Base-by-base conservation (phyloP, 768 basidiomycete genomes). In the Panus rudis region DNA sequence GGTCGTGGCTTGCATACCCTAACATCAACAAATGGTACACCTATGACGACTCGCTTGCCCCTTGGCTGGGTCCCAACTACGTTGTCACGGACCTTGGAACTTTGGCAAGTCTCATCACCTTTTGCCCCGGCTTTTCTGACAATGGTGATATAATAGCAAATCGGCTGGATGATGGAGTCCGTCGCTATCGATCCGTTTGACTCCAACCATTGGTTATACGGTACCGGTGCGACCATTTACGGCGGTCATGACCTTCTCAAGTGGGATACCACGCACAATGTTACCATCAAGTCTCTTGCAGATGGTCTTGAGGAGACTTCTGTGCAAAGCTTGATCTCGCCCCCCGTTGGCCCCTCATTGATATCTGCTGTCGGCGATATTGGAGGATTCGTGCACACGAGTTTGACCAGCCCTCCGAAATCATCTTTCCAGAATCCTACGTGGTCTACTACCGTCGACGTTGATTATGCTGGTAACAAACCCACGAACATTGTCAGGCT, bases 121-220 rank as follows among this genome's bases (percentile, higher is more conserved):
- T 10, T 10, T 30, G 28, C n/a, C 10, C 28, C 28, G n/a, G 10
- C n/a, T 30, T 10, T 30, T 30, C 28, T 30, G 28, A 30, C 28
- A 30, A 10, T 10, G 10, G 28, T n/a, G n/a, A n/a, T 10, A n/a
- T 35, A 6, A 20, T 17, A 64, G 41, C 78, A 79, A 47, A 72
- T 80, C 37, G 79, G 81, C 8, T 82, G 79, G 79, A 81, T 81
- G 80, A 81, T 83, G 73, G 79, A 83, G 66, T 61, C 77, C 64
- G 57, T 81, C 35, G 66, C 61, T 17, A 81, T 82, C 37, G 73
- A 84, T 57, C 81, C 80, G 0, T 78, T 81, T 52, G 75, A 84
- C 55, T 78, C 76, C 1, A 73, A 82, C 53, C 79, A 82, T 55
- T 80, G 78, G 75, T 60, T 83, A 16, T 81, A 81, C 56, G 79